Evolutionary conservation across 2,329 filamentous ascomycete species (phyloP).

Genomic region (Alternaria atra): DNA sequence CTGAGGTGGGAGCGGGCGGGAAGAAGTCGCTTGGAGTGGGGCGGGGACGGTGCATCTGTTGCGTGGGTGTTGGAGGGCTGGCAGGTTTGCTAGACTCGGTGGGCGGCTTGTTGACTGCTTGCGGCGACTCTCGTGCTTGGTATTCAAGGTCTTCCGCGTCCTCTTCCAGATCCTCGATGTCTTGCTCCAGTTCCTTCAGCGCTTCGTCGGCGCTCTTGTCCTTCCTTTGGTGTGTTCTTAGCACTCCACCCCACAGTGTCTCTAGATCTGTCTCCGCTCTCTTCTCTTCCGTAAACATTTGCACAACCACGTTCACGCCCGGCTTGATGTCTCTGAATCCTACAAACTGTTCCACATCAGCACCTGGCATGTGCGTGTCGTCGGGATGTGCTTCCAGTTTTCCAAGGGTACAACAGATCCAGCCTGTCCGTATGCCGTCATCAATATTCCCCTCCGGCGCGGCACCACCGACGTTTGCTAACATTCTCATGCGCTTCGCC

Average conservation of each 20-base stretch:
- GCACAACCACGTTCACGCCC: constrained; percentile 71
- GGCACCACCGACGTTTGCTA: constrained; percentile 71
- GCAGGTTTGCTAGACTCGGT: constrained; percentile 1
- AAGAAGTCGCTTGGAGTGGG: constrained; percentile 39
- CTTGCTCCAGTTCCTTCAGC: constrained; percentile 33
- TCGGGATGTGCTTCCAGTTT: constrained; percentile 67
- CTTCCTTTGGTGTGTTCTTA: constrained; percentile 55
- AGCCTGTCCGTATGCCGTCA: constrained; percentile 90
- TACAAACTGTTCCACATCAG: constrained; percentile 66
- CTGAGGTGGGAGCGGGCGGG: constrained; percentile 27
- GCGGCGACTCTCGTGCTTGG: background rate
- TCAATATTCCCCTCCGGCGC: constrained; percentile 69
- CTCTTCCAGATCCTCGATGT: constrained; percentile 32
- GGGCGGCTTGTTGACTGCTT: background rate
- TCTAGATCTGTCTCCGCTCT: constrained; percentile 73
- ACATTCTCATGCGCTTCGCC: constrained; percentile 80
- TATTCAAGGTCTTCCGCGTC: constrained; percentile 22
- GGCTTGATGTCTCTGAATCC: constrained; percentile 74
- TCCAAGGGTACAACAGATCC: constrained; percentile 94
- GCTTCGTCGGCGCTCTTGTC: constrained; percentile 45
- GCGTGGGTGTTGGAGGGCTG: constrained; percentile 15
- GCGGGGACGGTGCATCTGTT: constrained; percentile 28
- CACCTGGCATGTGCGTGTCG: constrained; percentile 42
- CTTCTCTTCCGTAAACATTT: constrained; percentile 77
- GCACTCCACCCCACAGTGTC: constrained; percentile 65